phyloP scores from a whole-genome alignment of 225 moss, liverwort and hornwort genomes.

The Pleurozium schreberi region DNA sequence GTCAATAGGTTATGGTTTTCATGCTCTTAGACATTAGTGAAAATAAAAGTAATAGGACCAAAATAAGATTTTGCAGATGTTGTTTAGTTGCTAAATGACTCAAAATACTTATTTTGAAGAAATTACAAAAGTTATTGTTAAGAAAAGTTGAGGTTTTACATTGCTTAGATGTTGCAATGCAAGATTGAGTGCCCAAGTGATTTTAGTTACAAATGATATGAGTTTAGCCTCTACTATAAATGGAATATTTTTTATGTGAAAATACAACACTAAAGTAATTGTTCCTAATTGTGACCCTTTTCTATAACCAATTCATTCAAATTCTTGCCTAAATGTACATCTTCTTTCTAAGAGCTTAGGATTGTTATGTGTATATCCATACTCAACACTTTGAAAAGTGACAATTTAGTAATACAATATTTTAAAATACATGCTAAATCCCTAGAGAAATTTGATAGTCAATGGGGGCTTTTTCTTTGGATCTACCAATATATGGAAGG shows the following conservation, averaged over 20 bases:
- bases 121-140: not conserved
- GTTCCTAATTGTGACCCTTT: not conserved
- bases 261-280: not conserved
- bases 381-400: not conserved
- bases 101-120: not conserved
- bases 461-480: rapidly evolving
- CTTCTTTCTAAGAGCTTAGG: no score
- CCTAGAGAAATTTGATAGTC: not conserved
- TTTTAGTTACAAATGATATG: rapidly evolving
- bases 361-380: rapidly evolving
- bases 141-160: not conserved
- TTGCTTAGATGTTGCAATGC: not conserved
- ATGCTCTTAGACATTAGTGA: not conserved
- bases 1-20: not conserved
- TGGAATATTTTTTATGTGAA: not conserved
- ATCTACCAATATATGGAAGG: not conserved
- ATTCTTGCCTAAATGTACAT: not conserved
- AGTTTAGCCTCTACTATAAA: rapidly evolving
- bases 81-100: not conserved
- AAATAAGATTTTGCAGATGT: not conserved
- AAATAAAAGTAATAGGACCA: not conserved
- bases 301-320: not conserved
- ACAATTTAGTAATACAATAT: not conserved
- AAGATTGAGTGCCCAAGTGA: not conserved
- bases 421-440: not conserved